These are phyloP conservation scores for Fusarium avenaceum DNA, from an alignment of 2,329 filamentous ascomycete species.

Conservation along the genomic window DNA sequence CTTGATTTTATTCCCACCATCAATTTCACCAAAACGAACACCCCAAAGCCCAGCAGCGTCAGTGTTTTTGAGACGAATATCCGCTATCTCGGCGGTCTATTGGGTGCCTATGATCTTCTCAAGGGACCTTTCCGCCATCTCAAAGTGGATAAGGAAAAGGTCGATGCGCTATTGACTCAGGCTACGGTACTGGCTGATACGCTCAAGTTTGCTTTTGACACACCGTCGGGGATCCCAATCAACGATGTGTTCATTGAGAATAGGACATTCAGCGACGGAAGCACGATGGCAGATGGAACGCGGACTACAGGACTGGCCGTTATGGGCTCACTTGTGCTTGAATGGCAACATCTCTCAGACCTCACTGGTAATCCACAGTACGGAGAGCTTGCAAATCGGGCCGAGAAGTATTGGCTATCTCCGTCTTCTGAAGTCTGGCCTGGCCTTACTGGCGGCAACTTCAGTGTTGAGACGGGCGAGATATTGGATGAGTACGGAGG, in stretches of 20 bases:
- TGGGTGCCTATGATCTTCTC: constrained; percentile 65
- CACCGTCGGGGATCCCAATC: constrained; percentile 5
- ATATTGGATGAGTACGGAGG: constrained; percentile 46
- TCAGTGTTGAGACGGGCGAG: constrained; percentile 44
- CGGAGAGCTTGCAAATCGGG: constrained; percentile 6
- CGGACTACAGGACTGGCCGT: constrained; percentile 1
- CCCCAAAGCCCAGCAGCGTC: constrained; percentile 53
- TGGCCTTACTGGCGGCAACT: constrained; percentile 19
- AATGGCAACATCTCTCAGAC: constrained; percentile 27
- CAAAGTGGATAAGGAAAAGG: constrained; percentile 60
- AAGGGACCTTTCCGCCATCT: constrained; percentile 48
- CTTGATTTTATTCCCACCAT: constrained; percentile 18
- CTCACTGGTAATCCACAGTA: constrained; percentile 19
- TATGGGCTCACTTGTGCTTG: constrained; percentile 22
- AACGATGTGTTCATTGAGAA: constrained; percentile 20
- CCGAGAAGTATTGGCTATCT: constrained; percentile 18
- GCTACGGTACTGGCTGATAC: constrained; percentile 74
- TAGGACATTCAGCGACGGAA: neutral
- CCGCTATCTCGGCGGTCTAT: constrained; percentile 65
- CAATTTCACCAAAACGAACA: constrained; percentile 17
- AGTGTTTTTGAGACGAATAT: constrained; percentile 69
- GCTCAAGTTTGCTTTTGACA: constrained; percentile 23
- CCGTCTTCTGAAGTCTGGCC: constrained; percentile 26
- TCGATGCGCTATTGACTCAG: constrained; percentile 64
- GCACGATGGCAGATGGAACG: neutral